Conservation (phyloP, 2,329 filamentous ascomycete species). For the Pyrenochaeta sp. region DNA sequence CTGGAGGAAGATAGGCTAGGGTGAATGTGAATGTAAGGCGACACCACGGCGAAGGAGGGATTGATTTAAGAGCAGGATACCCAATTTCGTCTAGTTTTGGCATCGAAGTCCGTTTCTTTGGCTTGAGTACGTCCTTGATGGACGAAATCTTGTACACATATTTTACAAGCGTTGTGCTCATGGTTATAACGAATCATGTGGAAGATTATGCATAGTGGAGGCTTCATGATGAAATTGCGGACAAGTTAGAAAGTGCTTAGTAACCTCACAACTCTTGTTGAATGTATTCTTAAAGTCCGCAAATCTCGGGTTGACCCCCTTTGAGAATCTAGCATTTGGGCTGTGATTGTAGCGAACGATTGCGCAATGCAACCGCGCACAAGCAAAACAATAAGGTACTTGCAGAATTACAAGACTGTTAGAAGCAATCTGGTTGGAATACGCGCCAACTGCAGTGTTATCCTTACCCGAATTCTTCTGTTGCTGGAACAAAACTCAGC, state of each 20-base stretch:
- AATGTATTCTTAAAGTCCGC: conserved; percentile 3
- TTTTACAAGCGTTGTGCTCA: background rate
- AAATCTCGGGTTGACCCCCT: too few relatives aligned
- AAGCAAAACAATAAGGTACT: too few relatives aligned
- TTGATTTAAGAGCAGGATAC: conserved; percentile 23
- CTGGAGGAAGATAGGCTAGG: conserved; percentile 3
- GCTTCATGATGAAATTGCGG: background rate
- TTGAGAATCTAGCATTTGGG: too few relatives aligned
- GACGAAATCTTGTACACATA: background rate
- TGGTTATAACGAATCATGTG: background rate
- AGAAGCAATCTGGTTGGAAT: too few relatives aligned
- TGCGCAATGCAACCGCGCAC: too few relatives aligned
- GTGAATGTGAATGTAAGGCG: background rate
- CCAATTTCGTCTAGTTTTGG: conserved; percentile 23
- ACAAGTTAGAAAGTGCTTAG: background rate
- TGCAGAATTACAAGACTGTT: too few relatives aligned
- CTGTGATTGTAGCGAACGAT: too few relatives aligned
- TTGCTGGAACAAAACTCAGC: too few relatives aligned
- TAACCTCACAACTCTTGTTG: conserved; percentile 8
- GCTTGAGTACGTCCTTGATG: background rate
- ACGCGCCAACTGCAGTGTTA: too few relatives aligned
- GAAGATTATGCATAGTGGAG: background rate
- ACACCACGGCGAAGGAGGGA: background rate
- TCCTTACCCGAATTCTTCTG: too few relatives aligned
- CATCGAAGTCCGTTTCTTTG: background rate